Base-by-base conservation (phyloP, 2,329 filamentous ascomycete species). In the Alternaria dauci region DNA sequence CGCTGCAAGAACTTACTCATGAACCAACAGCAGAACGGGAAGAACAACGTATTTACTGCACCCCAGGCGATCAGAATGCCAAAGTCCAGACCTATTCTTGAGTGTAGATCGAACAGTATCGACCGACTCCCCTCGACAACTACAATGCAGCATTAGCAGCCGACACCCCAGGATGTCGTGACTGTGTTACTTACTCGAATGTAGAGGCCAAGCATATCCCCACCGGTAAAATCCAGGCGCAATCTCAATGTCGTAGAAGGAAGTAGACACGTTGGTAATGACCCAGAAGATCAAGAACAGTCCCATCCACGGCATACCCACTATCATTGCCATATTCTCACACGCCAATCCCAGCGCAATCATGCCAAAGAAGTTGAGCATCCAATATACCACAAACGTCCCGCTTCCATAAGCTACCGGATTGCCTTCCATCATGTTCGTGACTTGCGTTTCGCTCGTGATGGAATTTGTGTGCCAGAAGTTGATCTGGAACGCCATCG, bases 211-310 rank as follows among this genome's bases (percentile, higher is more conserved):
- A 0, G 84, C 87, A 70, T 88, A 88, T 0, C 86, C 87, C 85
- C 86, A 90, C 2, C 76, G 71, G 70, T 87, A 91, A 68, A 90
- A 89, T 0, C 74, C 78, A 0, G 86, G 84, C 2, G 85, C 83
- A 25, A 90, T 77, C 26, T 87, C 85, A 43, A 90, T 78, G 4
- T 85, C 77, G 71, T 89, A 87, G 67, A 90, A 89, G 0, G 82
- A 78, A 0, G 86, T 88, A 0, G 82, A 79, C 0, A 89, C 86
- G 67, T 91, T 91, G 7, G 86, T 84, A 57, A 90, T 88, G 42
- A 90, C 86, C 87, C 87, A 89, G 68, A 89, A 89, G 57, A 90
- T 88, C 2, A 91, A 76, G 83, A 88, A 91, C 0, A 89, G 72
- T 0, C 86, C 83, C 52, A 81, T 85, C 87, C 87, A 90, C 0